Percentiles rank a stretch among this genome's conserved stretches.
These are phyloP conservation scores for Trichoderma oligosporum DNA, from an alignment of 2,329 filamentous ascomycete genomes.

Conservation along the genomic window DNA sequence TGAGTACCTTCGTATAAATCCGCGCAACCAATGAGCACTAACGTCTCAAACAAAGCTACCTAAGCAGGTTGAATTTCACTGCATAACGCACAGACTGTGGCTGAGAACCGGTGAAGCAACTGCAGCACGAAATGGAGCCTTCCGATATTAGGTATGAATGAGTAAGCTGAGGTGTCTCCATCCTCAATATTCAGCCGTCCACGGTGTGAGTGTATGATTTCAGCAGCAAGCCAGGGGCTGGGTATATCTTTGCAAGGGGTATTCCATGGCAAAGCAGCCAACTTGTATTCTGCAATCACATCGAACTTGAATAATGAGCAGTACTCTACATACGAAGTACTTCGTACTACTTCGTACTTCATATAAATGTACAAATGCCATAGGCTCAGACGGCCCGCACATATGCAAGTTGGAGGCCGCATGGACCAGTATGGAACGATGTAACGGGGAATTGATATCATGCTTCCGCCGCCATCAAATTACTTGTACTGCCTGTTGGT, in stretches of 20 bases:
- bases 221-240: background rate
- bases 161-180: background rate
- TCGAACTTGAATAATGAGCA: no score
- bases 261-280: no score
- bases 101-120: slow-evolving; percentile 10
- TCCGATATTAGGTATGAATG: background rate
- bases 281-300: no score
- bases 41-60: background rate
- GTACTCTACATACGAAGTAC: no score
- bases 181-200: background rate
- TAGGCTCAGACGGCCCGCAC: background rate
- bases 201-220: background rate
- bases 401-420: background rate
- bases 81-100: slow-evolving; percentile 13
- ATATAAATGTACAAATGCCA: background rate
- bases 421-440: background rate
- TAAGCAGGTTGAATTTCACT: background rate
- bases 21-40: background rate
- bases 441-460: background rate
- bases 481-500: background rate
- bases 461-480: background rate
- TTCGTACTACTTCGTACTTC: no score
- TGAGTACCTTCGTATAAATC: background rate
- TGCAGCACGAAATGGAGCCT: background rate
- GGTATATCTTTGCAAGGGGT: no score